Percentiles rank a stretch among this genome's conserved stretches.
Conservation (phyloP, 495 filamentous ascomycete genomes). For the Penicillium ucsense region DNA sequence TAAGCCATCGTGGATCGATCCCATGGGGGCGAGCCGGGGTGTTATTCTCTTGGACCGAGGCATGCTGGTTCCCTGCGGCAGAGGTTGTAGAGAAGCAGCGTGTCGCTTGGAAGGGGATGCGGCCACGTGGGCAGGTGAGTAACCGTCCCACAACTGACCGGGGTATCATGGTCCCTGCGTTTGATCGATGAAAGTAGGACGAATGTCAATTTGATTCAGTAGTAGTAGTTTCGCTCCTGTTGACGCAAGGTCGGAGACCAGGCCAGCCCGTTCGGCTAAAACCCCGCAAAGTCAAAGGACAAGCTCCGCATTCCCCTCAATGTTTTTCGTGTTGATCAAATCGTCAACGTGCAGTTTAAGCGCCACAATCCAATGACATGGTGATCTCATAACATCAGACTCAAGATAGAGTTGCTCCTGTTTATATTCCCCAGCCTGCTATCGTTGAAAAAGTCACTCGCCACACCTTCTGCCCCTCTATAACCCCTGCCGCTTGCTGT, state of each 20-base stretch:
- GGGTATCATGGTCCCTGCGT: conserved; percentile 11
- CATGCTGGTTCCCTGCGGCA: conserved; percentile 5
- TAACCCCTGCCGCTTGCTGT: no score
- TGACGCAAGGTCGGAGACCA: conserved; percentile 12
- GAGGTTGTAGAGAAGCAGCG: conserved; percentile 19
- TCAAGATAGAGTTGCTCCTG: background rate
- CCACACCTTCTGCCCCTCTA: no score
- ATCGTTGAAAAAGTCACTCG: no score
- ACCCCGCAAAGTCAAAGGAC: conserved; percentile 10
- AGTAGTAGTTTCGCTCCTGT: no score
- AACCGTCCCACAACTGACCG: conserved; percentile 12
- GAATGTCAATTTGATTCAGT: no score
- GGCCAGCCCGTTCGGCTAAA: conserved; percentile 12
- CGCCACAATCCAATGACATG: no score
- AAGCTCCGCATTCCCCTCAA: background rate
- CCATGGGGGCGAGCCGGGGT: conserved; percentile 21
- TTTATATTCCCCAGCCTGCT: background rate
- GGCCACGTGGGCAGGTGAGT: conserved; percentile 3
- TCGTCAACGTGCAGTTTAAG: no score
- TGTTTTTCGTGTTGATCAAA: background rate
- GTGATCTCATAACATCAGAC: background rate
- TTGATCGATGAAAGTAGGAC: background rate
- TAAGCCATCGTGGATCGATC: conserved; percentile 60
- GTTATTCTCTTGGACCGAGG: conserved; percentile 3
- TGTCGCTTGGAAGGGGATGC: background rate